Evolutionary conservation across 805 yeast species (phyloP), one percentile per base, ranked within the genome.

Genomic region (Cyberlindnera saturnus): DNA sequence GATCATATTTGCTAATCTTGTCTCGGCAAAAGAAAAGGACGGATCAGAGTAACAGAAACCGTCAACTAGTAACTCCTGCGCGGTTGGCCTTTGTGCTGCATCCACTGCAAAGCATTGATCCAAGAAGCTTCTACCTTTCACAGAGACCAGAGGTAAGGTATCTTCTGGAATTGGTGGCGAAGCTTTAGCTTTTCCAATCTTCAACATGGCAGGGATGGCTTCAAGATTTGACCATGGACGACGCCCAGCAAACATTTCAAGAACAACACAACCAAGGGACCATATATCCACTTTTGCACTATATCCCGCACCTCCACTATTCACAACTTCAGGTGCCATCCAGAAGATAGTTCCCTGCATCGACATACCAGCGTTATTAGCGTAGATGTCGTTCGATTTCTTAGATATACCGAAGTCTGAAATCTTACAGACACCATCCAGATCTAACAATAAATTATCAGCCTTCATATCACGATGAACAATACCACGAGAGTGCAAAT

Each of bases 291-390:
- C 89, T 64, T 93, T 93, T 17, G 99, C 99, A 68, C 95, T 87
- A 61, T 93, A 93, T 0, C 99, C 99, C 60, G 84, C 93, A 50
- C 81, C 93, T 55, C 77, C 81, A 45, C 87, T 88, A 60, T 89
- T 91, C 40, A 93, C 89, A 50, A 95, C 96, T 60, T 93, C 99
- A 0, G 99, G 99, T 1, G 99, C 99, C 99, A 93, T 93, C 99
- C 99, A 93, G 62, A 90, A 93, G 1, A 95, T 88, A 0, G 99
- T 90, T 19, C 99, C 99, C 64, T 95, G 96, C 95, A 87, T 88
- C 11, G 97, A 90, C 96, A 90, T 86, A 43, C 88, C 96, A 4
- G 96, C 88, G 55, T 87, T 81, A 61, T 93, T 89, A 28, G 86
- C 81, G 61, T 93, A 91, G 19, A 91, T 86, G 59, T 93, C 90